Evolutionary conservation across 2,329 filamentous ascomycete genomes (phyloP), one percentile per base, ranked within the genome.

Genomic region (Venturia asperata): DNA sequence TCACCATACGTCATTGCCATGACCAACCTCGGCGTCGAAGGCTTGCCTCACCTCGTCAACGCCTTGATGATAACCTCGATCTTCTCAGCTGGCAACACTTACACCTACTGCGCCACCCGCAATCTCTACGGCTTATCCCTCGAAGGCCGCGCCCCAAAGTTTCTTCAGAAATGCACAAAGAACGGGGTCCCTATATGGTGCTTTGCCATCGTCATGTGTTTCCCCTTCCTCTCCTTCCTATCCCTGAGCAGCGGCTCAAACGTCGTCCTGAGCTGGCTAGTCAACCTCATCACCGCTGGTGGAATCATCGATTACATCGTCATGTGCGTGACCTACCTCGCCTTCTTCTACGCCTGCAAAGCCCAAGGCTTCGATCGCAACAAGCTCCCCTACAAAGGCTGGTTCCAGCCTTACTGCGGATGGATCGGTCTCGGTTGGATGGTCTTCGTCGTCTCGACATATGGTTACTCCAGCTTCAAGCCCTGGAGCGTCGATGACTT

Each of bases 241-340:
- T 78, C 82, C 64, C 77, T 81, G 15, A 78, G 77, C 67, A 80
- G 74, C 70, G 78, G 77, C 56, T 82, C 82, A 0, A 75, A 79
- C 10, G 72, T 78, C 65, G 81, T 81, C 1, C 77, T 85, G 63
- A 81, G 71, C 66, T 86, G 81, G 81, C 76, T 85, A 58, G 77
- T 81, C 67, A 61, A 77, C 66, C 75, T 85, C 9, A 80, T 83
- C 71, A 83, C 81, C 3, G 82, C 79, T 4, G 81, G 79, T 21
- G 78, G 79, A 61, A 79, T 83, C 69, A 85, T 86, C 70, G 82
- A 85, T 74, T 86, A 83, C 71, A 78, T 85, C 66, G 77, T 81
- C 71, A 81, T 80, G 71, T 73, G 73, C 27, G 68, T 78, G 17
- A 81, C 78, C 3, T 81, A 79, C 68, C 74, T 80, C 65, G 78